Conservation (phyloP, 1,284 basidiomycete genomes). For the Rhodotorula sp. region DNA sequence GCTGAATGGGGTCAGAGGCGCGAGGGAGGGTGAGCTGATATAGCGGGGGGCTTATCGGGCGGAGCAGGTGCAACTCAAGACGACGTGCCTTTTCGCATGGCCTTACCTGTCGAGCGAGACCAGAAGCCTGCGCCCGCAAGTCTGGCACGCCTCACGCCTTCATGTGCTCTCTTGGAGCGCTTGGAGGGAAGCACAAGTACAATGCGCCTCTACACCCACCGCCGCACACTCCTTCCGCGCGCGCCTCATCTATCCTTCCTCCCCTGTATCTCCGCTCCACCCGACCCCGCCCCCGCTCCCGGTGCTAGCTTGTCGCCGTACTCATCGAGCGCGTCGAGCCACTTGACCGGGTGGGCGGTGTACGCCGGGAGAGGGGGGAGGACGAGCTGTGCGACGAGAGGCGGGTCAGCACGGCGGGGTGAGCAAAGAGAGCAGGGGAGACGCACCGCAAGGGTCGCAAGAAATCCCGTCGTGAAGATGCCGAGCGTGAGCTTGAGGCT, state of each 20-base stretch:
- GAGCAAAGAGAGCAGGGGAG: not conserved
- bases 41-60: not conserved
- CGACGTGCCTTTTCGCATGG: too few species aligned
- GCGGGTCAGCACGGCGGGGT: not conserved
- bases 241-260: not conserved
- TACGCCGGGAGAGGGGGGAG: conserved; percentile 38
- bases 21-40: not conserved
- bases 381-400: conserved; percentile 11
- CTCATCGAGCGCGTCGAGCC: conserved; percentile 28
- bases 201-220: not conserved
- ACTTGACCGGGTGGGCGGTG: conserved; percentile 32
- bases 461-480: conserved; percentile 23
- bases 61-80: too few species aligned
- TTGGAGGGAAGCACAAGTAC: not conserved
- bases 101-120: too few species aligned
- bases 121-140: too few species aligned
- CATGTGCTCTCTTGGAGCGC: too few species aligned
- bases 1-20: not conserved
- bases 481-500: conserved; percentile 24
- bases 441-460: conserved; percentile 23
- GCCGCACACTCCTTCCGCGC: not conserved
- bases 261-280: too few species aligned
- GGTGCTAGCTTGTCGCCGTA: conserved; percentile 2
- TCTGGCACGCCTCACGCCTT: too few species aligned
- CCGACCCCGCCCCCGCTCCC: too few species aligned